A percentile compares a stretch with the other conserved stretches of the same genome.
Evolutionary conservation across 73 alveolate genomes (phyloP).

Genomic region (Paramecium caudatum): DNA sequence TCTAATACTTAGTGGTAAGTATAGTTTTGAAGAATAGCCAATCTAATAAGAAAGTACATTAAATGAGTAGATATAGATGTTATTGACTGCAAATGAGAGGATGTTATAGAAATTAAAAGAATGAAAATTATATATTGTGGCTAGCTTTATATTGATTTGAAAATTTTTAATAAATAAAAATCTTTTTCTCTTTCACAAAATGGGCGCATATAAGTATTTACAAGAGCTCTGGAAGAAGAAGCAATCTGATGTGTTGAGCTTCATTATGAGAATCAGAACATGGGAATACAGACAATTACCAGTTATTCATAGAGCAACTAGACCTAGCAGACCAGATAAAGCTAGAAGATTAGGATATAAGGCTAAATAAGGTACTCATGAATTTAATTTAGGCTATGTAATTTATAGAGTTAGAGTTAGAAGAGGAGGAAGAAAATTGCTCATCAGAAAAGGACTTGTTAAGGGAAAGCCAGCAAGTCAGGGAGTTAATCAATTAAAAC

Average conservation of each 20-base stretch:
- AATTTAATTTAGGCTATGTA: conserved; percentile 94
- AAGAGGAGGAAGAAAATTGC: conserved; percentile 99
- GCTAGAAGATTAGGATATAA: conserved; percentile 99
- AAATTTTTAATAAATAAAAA: conserved; percentile 61
- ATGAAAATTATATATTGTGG: conserved; percentile 47
- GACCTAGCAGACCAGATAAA: conserved; percentile 99
- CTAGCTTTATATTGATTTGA: conserved; percentile 53
- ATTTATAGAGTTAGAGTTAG: conserved; percentile 99
- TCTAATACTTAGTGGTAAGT: conserved; percentile 24
- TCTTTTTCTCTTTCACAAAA: conserved; percentile 60
- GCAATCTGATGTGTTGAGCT: conserved; percentile 98
- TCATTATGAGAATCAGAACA: conserved; percentile 96
- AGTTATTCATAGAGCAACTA: conserved; percentile 97
- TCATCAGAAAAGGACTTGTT: conserved; percentile 95
- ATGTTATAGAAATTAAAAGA: conserved; percentile 26
- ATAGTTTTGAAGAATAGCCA: not conserved
- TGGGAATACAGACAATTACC: conserved; percentile 99
- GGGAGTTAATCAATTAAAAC: conserved; percentile 97
- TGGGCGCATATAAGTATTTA: conserved; percentile 99
- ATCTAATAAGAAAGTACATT: not conserved
- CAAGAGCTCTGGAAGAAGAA: conserved; percentile 99
- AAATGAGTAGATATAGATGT: not conserved
- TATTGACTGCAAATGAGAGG: not conserved
- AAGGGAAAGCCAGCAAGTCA: conserved; percentile 99
- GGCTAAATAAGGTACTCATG: conserved; percentile 82